Base-by-base conservation (phyloP, 371 early-diverging fungal species). In the Rhizopus arrhizus region DNA sequence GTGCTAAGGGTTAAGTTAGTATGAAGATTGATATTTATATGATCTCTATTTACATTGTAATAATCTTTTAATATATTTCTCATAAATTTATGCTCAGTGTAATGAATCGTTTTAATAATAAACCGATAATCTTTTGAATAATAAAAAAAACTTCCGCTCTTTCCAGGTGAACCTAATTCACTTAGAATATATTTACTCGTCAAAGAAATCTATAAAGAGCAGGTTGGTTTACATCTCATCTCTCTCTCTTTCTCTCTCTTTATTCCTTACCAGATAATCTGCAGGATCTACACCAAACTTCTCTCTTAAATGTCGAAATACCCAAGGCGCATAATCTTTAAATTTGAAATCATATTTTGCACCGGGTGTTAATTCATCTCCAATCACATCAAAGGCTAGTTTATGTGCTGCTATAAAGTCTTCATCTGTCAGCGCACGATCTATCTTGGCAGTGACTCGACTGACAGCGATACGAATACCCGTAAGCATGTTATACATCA, bases 31-130 rank as follows among this genome's bases (percentile, higher is more conserved):
- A 36, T 32, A 12, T 38, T 47, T 5, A 13, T 9, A 35, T n/a
- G 13, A 15, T 16, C 11, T 15, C 6, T n/a, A 6, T 64, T 70
- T 77, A 87, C 87, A 66, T 90, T 82, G 61, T 90, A 90, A 76
- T 97, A 97, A 35, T 92, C 78, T 53, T 85, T 85, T 45, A 97
- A 81, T 32, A 95, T 92, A 59, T 85, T 84, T 46, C 91, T 83
- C 83, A 97, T 80, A 62, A 93, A 95, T 67, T 89, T 90, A 73
- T 97, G 97, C 69, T 97, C 98, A 0, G 91, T 80, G 62, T 91
- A 91, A 74, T 92, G 94, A 47, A 98, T 91, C 4, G 98, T 97
- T 66, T 98, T 98, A 84, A 98, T 98, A 65, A 98, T 97, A 73
- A 94, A 97, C 12, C 97, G 90, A 75, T 94, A 96, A 81, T 98